Percentiles rank a stretch among this genome's conserved stretches.
These are phyloP conservation scores for Xylaria sp. DNA, from an alignment of 2,329 filamentous ascomycete genomes.

Conservation along the genomic window DNA sequence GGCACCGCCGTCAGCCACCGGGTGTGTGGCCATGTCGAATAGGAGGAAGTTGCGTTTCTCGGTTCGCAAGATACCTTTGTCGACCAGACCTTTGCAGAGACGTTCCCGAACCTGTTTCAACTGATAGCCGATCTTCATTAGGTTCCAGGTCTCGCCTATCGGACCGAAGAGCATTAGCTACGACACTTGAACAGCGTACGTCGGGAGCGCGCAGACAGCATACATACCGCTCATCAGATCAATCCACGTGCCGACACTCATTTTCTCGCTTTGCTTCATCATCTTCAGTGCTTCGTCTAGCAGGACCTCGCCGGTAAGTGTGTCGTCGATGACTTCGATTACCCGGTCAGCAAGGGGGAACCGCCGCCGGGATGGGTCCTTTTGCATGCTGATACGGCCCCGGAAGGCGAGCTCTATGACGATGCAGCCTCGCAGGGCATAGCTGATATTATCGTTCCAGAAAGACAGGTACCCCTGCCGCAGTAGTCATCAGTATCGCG, in stretches of 20 bases:
- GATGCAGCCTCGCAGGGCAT: conserved; percentile 96
- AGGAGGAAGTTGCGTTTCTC: conserved; percentile 99
- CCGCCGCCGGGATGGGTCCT: conserved; percentile 88
- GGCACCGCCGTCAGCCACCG: conserved; percentile 92
- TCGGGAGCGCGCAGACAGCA: conserved; percentile 11
- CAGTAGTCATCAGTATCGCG: conserved; percentile 34
- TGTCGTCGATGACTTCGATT: conserved; percentile 97
- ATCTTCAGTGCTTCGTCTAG: conserved; percentile 98
- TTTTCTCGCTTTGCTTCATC: conserved; percentile 99
- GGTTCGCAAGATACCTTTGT: conserved; percentile 97
- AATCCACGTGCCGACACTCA: conserved; percentile 99
- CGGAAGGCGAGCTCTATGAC: conserved; percentile 97
- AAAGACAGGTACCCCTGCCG: conserved; percentile 94
- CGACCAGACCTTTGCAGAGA: conserved; percentile 94
- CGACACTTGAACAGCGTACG: not conserved
- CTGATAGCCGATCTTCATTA: conserved; percentile 99
- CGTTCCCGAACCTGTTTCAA: conserved; percentile 98
- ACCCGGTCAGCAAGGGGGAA: conserved; percentile 92
- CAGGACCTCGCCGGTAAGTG: conserved; percentile 94
- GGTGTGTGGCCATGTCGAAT: conserved; percentile 99
- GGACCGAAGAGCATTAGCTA: conserved; percentile 17
- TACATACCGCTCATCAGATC: conserved; percentile 94
- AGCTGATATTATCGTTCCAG: conserved; percentile 99
- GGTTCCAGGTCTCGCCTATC: conserved; percentile 96
- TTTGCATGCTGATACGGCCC: conserved; percentile 98